Percentiles rank a stretch among this genome's conserved stretches.
These are phyloP conservation scores for Trichothecium roseum DNA, from an alignment of 2,329 filamentous ascomycete species.

Conservation along the genomic window DNA sequence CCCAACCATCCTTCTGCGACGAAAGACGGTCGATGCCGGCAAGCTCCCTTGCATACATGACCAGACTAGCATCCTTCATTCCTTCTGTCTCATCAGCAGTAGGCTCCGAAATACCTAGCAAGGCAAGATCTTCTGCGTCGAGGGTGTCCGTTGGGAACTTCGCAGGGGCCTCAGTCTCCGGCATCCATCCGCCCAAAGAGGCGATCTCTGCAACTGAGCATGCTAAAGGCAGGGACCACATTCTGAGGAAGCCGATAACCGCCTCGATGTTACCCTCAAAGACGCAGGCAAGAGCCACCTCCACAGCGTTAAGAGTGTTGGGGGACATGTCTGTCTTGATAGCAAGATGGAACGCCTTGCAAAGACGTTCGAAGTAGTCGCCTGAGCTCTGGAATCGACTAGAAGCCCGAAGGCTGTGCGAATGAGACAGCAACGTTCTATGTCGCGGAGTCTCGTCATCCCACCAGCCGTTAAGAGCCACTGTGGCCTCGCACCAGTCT, in stretches of 20 bases:
- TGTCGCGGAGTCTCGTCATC: conserved; percentile 47
- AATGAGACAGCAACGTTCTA: conserved; percentile 31
- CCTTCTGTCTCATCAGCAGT: conserved; percentile 51
- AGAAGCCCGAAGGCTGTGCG: conserved; percentile 28
- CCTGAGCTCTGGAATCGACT: conserved; percentile 42
- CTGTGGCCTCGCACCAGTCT: conserved; percentile 85
- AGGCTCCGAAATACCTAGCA: conserved; percentile 57
- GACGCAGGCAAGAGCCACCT: conserved; percentile 71
- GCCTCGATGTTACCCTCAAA: conserved; percentile 76
- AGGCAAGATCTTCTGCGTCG: conserved; percentile 75
- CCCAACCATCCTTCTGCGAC: conserved; percentile 64
- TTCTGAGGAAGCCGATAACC: conserved; percentile 61
- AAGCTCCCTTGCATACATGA: conserved; percentile 62
- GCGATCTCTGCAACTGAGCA: conserved; percentile 75
- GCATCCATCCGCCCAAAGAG: conserved; percentile 74
- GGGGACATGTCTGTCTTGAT: conserved; percentile 63
- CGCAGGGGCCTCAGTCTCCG: conserved; percentile 20
- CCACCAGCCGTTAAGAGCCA: conserved; percentile 86
- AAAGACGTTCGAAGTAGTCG: conserved; percentile 65
- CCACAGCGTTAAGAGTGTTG: conserved; percentile 63
- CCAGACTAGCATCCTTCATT: conserved; percentile 70
- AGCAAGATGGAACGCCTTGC: conserved; percentile 59
- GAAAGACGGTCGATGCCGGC: conserved; percentile 43
- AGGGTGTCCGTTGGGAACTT: conserved; percentile 53
- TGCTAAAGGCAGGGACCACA: conserved; percentile 73